phyloP scores from a whole-genome alignment of 768 basidiomycete species.

The Tremella fuciformis region DNA sequence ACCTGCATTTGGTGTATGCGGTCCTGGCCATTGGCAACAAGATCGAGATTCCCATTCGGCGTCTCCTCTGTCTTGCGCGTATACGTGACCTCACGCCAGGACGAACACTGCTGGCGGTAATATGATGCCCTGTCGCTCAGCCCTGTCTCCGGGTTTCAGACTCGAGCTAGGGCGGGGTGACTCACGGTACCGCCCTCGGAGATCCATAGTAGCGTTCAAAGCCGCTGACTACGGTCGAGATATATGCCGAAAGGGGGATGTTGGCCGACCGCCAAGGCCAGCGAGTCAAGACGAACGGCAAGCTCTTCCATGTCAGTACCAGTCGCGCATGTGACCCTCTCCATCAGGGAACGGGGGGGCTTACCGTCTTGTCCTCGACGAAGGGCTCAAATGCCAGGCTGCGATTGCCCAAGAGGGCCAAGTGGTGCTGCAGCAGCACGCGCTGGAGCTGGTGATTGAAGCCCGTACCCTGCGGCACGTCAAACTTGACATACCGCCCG shows the following conservation, averaged over 20 bases:
- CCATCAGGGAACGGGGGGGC: constrained; percentile 6
- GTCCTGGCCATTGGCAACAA: constrained; percentile 28
- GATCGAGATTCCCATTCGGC: constrained; percentile 18
- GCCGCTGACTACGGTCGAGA: constrained; percentile 35
- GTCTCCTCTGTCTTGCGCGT: constrained; percentile 15
- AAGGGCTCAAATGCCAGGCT: constrained; percentile 47
- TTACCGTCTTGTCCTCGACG: constrained; percentile 41
- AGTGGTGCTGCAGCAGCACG: constrained; percentile 48
- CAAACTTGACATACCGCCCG: constrained; percentile 47
- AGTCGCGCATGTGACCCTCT: background rate
- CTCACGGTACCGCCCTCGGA: constrained; percentile 41
- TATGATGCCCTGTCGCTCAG: constrained; percentile 21
- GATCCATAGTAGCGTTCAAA: constrained; percentile 35
- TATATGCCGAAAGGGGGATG: constrained; percentile 46
- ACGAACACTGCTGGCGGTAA: constrained; percentile 25
- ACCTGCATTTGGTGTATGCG: constrained; percentile 41
- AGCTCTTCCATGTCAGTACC: constrained; percentile 15
- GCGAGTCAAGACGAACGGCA: constrained; percentile 27
- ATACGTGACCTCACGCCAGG: constrained; percentile 21
- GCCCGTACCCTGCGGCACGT: constrained; percentile 44
- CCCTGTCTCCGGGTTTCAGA: background rate
- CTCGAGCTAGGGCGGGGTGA: background rate
- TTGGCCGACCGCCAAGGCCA: constrained; percentile 43
- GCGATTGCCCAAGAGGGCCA: constrained; percentile 41
- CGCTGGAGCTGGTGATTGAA: constrained; percentile 50